Base-by-base conservation (phyloP, 768 basidiomycete species). In the Phaeolepiota aurea region DNA sequence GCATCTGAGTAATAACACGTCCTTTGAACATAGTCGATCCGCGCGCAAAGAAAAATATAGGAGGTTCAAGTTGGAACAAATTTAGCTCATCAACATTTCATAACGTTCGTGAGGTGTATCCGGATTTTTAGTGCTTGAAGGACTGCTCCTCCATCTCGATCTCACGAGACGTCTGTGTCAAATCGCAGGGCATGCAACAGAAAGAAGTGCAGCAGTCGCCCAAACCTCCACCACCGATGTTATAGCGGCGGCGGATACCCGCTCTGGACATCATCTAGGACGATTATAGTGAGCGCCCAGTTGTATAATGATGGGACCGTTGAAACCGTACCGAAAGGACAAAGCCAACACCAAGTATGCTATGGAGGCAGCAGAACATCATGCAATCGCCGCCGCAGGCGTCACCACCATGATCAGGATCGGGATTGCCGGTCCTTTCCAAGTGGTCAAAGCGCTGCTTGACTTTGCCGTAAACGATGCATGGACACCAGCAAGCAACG, bases 101-200 rank as follows among this genome's bases (percentile, higher is more conserved):
- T n/a, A n/a, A n/a, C n/a, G n/a, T n/a, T n/a, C n/a, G n/a, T n/a
- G n/a, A n/a, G n/a, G n/a, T n/a, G n/a, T n/a, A n/a, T n/a, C n/a
- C n/a, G n/a, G n/a, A n/a, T n/a, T n/a, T n/a, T 35, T 16, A 19
- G 15, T 35, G 33, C 18, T 19, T 19, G 16, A 35, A n/a, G 7
- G 33, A 35, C 30, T 40, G 38, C 31, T 40, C 38, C 38, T 40
- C 38, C 30, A 40, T 10, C 16, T 40, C 38, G 10, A 77, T 45
- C 45, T 77, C 73, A 20, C 63, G 59, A 21, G 56, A 56, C 44
- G 70, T 72, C 50, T 77, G 74, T 0, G 61, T 61, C 33, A 77
- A 66, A 9, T 62, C 62, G 51, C 76, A 77, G 14, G 73, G 63
- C 1, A 49, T 48, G 49, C 74, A 76, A 48, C 57, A 75, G 16